Conservation (phyloP, 2,329 filamentous ascomycete species). For the Aspergillus floridensis region DNA sequence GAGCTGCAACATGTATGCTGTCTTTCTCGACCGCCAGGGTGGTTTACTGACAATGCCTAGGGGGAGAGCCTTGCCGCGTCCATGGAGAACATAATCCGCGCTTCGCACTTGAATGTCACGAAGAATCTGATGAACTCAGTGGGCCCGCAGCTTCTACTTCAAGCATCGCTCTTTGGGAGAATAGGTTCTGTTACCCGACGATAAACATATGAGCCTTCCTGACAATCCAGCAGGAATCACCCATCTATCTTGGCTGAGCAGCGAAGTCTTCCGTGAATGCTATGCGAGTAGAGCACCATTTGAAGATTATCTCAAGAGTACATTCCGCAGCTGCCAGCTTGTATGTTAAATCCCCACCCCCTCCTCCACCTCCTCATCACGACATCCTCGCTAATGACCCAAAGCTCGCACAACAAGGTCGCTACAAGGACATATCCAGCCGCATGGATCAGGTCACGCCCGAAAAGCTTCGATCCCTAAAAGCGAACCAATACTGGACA, state of each 20-base stretch:
- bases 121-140: slow-evolving; percentile 71
- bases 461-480: slow-evolving; percentile 67
- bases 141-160: slow-evolving; percentile 70
- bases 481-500: slow-evolving; percentile 62
- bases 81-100: slow-evolving; percentile 76
- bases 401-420: slow-evolving; percentile 62
- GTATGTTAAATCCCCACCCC: slow-evolving; percentile 30
- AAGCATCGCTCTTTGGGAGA: slow-evolving; percentile 71
- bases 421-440: slow-evolving; percentile 66
- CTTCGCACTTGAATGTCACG: slow-evolving; percentile 76
- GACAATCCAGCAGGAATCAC: slow-evolving; percentile 45
- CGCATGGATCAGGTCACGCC: slow-evolving; percentile 60
- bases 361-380: background rate
- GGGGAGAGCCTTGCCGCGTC: slow-evolving; percentile 59
- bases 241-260: slow-evolving; percentile 56
- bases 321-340: slow-evolving; percentile 67
- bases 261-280: slow-evolving; percentile 73
- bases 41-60: slow-evolving; percentile 34
- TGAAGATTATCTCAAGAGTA: slow-evolving; percentile 75
- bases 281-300: slow-evolving; percentile 64
- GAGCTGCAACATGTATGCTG: slow-evolving; percentile 67
- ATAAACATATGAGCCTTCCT: slow-evolving; percentile 2
- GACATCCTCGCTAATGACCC: background rate
- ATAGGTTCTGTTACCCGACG: slow-evolving; percentile 55
- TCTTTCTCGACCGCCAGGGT: background rate